Percentiles rank a stretch among this genome's conserved stretches.
phyloP scores from a whole-genome alignment of 176 grass and related monocot species.

The Typha latifolia region DNA sequence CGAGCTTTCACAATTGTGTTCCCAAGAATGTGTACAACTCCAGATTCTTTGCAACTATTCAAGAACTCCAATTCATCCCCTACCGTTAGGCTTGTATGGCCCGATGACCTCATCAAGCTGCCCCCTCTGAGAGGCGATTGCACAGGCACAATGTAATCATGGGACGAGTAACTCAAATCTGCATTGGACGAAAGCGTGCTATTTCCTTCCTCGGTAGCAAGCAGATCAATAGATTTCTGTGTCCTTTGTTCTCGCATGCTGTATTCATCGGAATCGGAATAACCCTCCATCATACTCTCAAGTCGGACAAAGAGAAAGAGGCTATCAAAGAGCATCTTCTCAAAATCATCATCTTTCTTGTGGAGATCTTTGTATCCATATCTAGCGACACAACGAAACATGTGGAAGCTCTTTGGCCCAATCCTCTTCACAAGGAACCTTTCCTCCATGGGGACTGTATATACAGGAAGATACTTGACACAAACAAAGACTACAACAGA shows the following conservation, averaged over 20 bases:
- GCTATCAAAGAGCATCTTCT: slow-evolving; percentile 71
- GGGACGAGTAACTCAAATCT: slow-evolving; percentile 51
- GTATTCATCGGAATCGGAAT: slow-evolving; percentile 69
- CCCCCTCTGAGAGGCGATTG: slow-evolving; percentile 22
- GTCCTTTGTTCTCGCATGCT: slow-evolving; percentile 30
- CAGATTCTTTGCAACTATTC: slow-evolving; percentile 79
- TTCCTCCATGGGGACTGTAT: slow-evolving; percentile 80
- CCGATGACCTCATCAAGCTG: slow-evolving; percentile 17
- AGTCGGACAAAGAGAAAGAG: slow-evolving; percentile 50
- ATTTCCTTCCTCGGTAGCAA: slow-evolving; percentile 22
- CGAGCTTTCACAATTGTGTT: slow-evolving; percentile 77
- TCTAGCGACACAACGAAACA: slow-evolving; percentile 77
- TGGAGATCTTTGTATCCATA: slow-evolving; percentile 96
- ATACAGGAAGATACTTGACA: slow-evolving; percentile 94
- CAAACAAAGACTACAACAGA: slow-evolving; percentile 89
- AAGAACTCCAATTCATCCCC: slow-evolving; percentile 78
- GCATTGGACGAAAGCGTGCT: slow-evolving; percentile 27
- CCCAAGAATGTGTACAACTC: slow-evolving; percentile 93
- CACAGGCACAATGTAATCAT: slow-evolving; percentile 54
- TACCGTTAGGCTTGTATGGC: slow-evolving; percentile 29
- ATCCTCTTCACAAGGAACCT: slow-evolving; percentile 77
- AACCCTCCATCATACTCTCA: slow-evolving; percentile 94
- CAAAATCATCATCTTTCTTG: slow-evolving; percentile 89
- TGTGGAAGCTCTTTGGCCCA: slow-evolving; percentile 89
- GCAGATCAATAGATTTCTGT: neutral